Evolutionary conservation across 495 filamentous ascomycete species (phyloP), one percentile per base, ranked within the genome.

Genomic region (Penicillium canariense): DNA sequence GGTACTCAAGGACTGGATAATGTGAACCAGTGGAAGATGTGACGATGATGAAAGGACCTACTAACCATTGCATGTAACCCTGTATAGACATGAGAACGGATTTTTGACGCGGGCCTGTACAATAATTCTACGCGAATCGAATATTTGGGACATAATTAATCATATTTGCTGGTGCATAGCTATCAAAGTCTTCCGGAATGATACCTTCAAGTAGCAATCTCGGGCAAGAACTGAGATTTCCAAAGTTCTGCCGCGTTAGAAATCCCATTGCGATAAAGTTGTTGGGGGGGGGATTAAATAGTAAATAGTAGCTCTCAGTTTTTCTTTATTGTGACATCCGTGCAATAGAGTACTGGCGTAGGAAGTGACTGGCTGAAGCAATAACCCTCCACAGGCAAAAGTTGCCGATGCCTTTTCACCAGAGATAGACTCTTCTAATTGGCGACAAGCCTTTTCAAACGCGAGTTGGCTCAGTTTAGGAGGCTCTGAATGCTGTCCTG

Each of bases 321-420:
- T n/a, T n/a, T n/a, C n/a, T n/a, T n/a, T n/a, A n/a, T n/a, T n/a
- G n/a, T n/a, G n/a, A n/a, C n/a, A n/a, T n/a, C n/a, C n/a, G n/a
- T n/a, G n/a, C n/a, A n/a, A n/a, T n/a, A n/a, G n/a, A n/a, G n/a
- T n/a, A n/a, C n/a, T n/a, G n/a, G n/a, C n/a, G n/a, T n/a, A n/a
- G n/a, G n/a, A n/a, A n/a, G n/a, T n/a, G n/a, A n/a, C n/a, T n/a
- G n/a, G n/a, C n/a, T n/a, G n/a, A n/a, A n/a, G n/a, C n/a, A n/a
- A n/a, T n/a, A n/a, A n/a, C n/a, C 62, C 62, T 0, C 58, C 62
- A 22, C 58, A 61, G 2, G 56, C 39, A 27, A 65, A 61, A 0
- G 48, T 42, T 0, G 58, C 58, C 9, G 55, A 40, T 0, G 46
- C 42, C 6, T 34, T 53, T 18, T 59, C 52, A 4, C 23, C 38